Evolutionary conservation across 495 filamentous ascomycete species (phyloP), one percentile per base, ranked within the genome.

Genomic region (Baudoinia panamericana): DNA sequence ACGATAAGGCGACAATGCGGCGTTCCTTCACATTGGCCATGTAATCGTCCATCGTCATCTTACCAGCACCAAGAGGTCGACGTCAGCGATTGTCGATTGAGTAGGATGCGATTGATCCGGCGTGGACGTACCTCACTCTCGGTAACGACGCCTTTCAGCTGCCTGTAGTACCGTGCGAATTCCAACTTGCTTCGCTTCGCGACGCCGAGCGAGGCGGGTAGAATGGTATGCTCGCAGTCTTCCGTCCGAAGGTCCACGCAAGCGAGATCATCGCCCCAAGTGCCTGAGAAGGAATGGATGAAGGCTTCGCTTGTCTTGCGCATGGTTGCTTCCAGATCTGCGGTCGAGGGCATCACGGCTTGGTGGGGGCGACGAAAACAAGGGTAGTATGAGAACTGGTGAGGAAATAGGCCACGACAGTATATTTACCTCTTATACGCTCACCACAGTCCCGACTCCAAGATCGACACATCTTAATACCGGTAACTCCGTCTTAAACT

Each of bases 221-320:
- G 35, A 13, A 26, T 26, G 35, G 35, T 5, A n/a, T 38, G 35
- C 16, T 38, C 16, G 18, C 35, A 38, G 12, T 38, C 18, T 13
- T 18, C 19, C 17, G 35, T 12, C 17, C 35, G 35, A 20, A 18
- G 21, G 2, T 3, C 5, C 35, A 38, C 13, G 8, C 13, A 16
- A 22, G 20, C 23, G n/a, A n/a, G n/a, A 11, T 19, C 35, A 13
- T 13, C 19, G 2, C 12, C 21, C 35, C 35, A 38, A 3, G 13
- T 12, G 16, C 35, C 63, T 52, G 74, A 70, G 11, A 76, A 63
- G 43, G 69, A 71, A 37, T 68, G 63, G 39, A 68, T 66, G 41
- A 75, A 73, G 6, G 61, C 57, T 21, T 63, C 35, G 19, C 19
- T 16, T 23, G 35, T 38, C 18, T 13, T 13, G 23, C 23, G 19